phyloP scores from a whole-genome alignment of 2,329 filamentous ascomycete species.

The Trichoderma pleuroti region DNA sequence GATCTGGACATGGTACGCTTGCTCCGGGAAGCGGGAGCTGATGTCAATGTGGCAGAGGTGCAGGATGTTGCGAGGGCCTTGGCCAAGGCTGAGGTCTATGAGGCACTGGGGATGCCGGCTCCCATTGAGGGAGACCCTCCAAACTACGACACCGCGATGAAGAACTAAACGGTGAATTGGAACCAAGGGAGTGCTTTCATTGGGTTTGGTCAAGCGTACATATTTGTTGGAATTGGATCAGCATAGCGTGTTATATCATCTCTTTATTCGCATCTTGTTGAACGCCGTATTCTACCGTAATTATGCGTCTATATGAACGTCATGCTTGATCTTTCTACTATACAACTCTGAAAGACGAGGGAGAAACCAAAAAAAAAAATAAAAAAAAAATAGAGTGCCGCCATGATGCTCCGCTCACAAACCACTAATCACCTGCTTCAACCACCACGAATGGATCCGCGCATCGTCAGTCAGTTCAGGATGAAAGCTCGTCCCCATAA shows the following conservation, averaged over 20 bases:
- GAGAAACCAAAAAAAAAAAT: not conserved
- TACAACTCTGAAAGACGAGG: not conserved
- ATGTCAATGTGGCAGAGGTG: constrained; percentile 24
- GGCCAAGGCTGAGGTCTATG: constrained; percentile 27
- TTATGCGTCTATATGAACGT: constrained; percentile 13
- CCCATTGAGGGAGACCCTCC: not conserved
- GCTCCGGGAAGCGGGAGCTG: constrained; percentile 30
- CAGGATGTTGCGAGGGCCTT: constrained; percentile 27
- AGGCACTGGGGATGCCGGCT: constrained; percentile 24
- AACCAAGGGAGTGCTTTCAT: not conserved
- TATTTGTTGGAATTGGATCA: not conserved
- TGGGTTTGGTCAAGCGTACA: not conserved
- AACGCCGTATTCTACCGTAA: not conserved
- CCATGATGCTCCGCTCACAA: constrained; percentile 16
- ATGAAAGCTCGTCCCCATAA: constrained; percentile 93
- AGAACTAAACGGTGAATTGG: not conserved
- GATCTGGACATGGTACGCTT: constrained; percentile 30
- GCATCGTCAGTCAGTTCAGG: constrained; percentile 86
- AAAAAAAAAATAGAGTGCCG: not conserved
- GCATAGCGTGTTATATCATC: not conserved
- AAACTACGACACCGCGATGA: not conserved
- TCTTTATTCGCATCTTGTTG: not conserved
- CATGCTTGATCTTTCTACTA: not conserved
- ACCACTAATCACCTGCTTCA: constrained; percentile 56
- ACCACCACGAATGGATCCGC: constrained; percentile 92